Percentiles rank a stretch among this genome's conserved stretches.
phyloP scores from a whole-genome alignment of 805 yeast species.

The Yarrowia osloensis region DNA sequence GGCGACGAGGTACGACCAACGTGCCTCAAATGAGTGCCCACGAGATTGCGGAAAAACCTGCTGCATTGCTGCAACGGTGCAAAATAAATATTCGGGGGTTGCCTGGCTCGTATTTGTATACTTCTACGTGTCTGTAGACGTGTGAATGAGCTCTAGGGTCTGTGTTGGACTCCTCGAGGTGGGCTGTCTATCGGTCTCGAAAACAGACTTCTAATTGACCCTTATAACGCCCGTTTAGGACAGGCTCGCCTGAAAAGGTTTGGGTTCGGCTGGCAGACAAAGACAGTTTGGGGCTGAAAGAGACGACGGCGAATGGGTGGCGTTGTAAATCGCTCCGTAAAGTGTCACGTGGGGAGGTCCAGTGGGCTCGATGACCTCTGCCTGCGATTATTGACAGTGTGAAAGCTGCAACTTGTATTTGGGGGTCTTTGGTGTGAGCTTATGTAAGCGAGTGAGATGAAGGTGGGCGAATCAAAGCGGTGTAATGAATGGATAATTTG shows the following conservation, averaged over 20 bases:
- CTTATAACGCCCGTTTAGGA: background rate
- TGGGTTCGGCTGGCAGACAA: background rate
- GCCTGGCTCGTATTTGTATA: too few relatives aligned
- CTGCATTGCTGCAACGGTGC: background rate
- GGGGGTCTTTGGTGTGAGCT: too few relatives aligned
- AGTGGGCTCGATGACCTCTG: too few relatives aligned
- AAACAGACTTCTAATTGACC: background rate
- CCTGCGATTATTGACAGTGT: too few relatives aligned
- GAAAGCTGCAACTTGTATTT: too few relatives aligned
- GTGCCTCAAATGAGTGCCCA: constrained; percentile 13
- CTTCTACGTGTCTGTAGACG: too few relatives aligned
- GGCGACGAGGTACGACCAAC: background rate
- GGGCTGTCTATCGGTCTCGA: constrained; percentile 5
- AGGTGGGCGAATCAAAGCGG: too few relatives aligned
- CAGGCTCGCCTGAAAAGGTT: background rate
- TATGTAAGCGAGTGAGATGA: too few relatives aligned
- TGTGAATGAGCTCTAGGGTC: too few relatives aligned
- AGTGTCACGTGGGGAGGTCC: background rate
- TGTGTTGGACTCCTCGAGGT: too few relatives aligned
- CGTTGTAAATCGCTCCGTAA: background rate
- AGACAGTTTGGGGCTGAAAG: background rate
- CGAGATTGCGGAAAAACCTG: constrained; percentile 1
- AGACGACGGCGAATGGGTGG: background rate
- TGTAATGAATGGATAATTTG: too few relatives aligned
- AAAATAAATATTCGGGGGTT: background rate